Conservation (phyloP, 1,284 basidiomycete genomes). For the Cutaneotrichosporon sp. region DNA sequence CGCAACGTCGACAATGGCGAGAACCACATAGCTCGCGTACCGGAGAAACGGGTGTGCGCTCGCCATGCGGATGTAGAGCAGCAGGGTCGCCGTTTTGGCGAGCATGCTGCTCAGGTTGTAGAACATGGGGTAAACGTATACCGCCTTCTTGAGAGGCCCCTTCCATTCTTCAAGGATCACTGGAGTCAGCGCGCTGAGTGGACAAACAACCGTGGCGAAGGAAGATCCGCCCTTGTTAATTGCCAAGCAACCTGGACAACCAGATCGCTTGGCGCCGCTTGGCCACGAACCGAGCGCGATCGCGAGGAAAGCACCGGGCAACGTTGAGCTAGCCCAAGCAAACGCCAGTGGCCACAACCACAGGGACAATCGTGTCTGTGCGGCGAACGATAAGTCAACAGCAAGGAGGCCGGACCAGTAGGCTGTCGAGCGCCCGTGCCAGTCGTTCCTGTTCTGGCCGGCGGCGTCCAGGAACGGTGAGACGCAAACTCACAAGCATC, state of each 20-base stretch:
- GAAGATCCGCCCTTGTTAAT: not conserved
- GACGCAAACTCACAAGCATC: conserved; percentile 33
- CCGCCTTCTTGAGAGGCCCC: conserved; percentile 31
- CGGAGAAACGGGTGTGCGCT: conserved; percentile 46
- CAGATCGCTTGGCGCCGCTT: not conserved
- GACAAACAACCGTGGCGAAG: not conserved
- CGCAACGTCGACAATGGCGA: conserved; percentile 45
- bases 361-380: conserved; percentile 3
- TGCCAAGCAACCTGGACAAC: not conserved
- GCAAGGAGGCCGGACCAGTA: not conserved
- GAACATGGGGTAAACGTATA: conserved; percentile 50
- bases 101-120: conserved; percentile 50
- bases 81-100: conserved; percentile 49
- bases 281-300: not conserved
- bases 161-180: conserved; percentile 30
- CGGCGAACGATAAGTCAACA: not conserved
- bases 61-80: conserved; percentile 53
- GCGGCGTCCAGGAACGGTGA: not conserved
- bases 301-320: not conserved
- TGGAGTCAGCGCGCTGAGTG: conserved; percentile 8
- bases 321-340: not conserved
- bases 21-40: conserved; percentile 40
- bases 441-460: not conserved
- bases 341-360: not conserved
- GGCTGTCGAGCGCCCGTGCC: not conserved